phyloP scores from a whole-genome alignment of 352 stramenopile genomes.

The Phytopythium aichiense region DNA sequence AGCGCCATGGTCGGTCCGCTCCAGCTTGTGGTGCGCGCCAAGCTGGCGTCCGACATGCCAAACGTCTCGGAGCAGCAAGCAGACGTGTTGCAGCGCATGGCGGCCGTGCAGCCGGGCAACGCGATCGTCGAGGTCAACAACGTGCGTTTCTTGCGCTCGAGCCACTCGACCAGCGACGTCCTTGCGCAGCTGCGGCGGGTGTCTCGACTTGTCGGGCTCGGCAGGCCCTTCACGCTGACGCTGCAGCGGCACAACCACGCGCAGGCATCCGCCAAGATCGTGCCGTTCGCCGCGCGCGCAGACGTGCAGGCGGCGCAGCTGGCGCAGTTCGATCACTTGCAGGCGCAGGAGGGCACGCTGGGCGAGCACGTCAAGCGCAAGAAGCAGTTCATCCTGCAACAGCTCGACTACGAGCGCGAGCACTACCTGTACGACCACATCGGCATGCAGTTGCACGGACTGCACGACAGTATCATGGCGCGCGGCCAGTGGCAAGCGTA shows the following conservation, averaged over 20 bases:
- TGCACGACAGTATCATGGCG: conserved; percentile 48
- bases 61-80: conserved; percentile 14
- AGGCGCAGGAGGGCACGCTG: conserved; percentile 29
- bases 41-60: conserved; percentile 12
- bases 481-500: conserved; percentile 55
- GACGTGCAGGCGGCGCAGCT: conserved; percentile 54
- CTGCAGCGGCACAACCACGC: conserved; percentile 54
- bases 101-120: conserved; percentile 38
- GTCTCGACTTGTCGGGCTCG: conserved; percentile 26
- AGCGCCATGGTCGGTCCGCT: conserved; percentile 25
- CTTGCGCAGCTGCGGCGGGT: conserved; percentile 24
- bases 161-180: conserved; percentile 24
- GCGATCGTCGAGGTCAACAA: conserved; percentile 44
- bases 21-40: conserved; percentile 22
- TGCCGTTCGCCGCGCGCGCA: conserved; percentile 47
- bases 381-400: conserved; percentile 57
- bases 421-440: conserved; percentile 48
- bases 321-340: conserved; percentile 32
- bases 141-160: conserved; percentile 27
- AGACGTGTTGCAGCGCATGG: conserved; percentile 29
- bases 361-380: conserved; percentile 29
- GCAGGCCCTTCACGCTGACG: conserved; percentile 40
- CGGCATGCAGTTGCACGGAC: conserved; percentile 26
- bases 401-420: conserved; percentile 57
- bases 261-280: conserved; percentile 43